Percentiles rank a stretch among this genome's conserved stretches.
These are phyloP conservation scores for Tillandsia fasciculata DNA, from an alignment of 176 grass and related monocot species.

Conservation along the genomic window DNA sequence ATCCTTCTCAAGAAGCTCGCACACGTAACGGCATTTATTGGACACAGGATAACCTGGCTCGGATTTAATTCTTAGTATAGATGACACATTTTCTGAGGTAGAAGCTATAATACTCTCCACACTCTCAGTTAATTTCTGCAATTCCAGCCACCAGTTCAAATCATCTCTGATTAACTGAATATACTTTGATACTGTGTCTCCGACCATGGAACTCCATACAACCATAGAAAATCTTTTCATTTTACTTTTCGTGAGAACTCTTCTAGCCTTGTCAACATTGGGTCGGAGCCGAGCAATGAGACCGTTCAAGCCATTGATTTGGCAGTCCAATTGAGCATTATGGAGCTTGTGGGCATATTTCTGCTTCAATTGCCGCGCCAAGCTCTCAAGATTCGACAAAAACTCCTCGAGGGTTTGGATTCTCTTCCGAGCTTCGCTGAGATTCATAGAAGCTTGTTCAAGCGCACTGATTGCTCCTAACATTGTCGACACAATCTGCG, in stretches of 20 bases:
- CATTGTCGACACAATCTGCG: conserved; percentile 53
- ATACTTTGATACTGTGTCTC: conserved; percentile 45
- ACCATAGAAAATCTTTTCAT: conserved; percentile 39
- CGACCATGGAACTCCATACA: conserved; percentile 49
- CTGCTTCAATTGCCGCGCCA: conserved; percentile 37
- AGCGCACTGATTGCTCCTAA: conserved; percentile 36
- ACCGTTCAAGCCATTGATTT: conserved; percentile 43
- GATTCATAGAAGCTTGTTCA: conserved; percentile 45
- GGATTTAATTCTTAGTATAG: conserved; percentile 34
- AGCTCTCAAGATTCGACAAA: conserved; percentile 34
- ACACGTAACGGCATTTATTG: conserved; percentile 32
- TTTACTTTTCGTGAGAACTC: conserved; percentile 42
- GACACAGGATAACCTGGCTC: conserved; percentile 55
- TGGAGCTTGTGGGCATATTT: conserved; percentile 45
- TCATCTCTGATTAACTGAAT: conserved; percentile 55
- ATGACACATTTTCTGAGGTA: conserved; percentile 26
- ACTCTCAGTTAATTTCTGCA: conserved; percentile 40
- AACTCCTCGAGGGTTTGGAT: conserved; percentile 55
- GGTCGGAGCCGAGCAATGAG: conserved; percentile 31
- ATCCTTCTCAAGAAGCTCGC: conserved; percentile 34
- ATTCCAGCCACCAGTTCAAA: conserved; percentile 64
- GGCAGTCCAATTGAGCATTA: conserved; percentile 35
- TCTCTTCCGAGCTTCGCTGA: conserved; percentile 42
- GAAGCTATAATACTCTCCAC: conserved; percentile 26
- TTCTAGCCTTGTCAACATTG: conserved; percentile 42